Evolutionary conservation across 345 rosid species (phyloP), one percentile per base, ranked within the genome.

Genomic region (Chamaenerion angustifolium): DNA sequence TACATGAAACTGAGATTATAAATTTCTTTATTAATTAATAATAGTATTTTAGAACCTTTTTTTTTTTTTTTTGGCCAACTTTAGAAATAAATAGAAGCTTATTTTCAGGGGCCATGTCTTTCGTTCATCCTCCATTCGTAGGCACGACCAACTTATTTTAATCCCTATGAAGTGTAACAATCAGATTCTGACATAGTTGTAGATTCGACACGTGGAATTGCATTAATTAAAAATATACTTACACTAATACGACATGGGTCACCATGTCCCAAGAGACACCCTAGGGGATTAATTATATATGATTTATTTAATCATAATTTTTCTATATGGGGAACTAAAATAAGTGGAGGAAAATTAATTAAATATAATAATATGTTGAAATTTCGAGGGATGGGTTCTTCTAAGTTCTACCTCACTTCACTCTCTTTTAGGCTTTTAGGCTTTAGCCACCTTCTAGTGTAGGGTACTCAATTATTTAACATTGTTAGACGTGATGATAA

Each of bases 101-200:
- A 72, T 66, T 68, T 70, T 61, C 68, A 67, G 70, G 74, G 73
- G 44, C 74, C 37, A 31, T 31, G 37, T 5, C 5, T 23, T 23
- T 23, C 27, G 2, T 23, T 23, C 27, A 2, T 23, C 37, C 37
- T 31, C 37, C 74, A 73, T 67, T 66, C 73, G 69, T 68, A 68
- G 67, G 68, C 75, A 72, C 77, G 75, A 70, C 76, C 72, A 46
- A 1, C 6, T 31, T 31, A 31, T 31, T 31, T 5, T 31, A 21
- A 21, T 21, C 25, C 25, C 25, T 21, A 21, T 21, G n/a, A 49
- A 15, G 12, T 2, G 43, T 18, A 1, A 3, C 45, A 43, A 49
- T 56, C 5, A 15, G 50, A 63, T 60, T 48, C 45, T 27, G 41
- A 11, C 44, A 4, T 10, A 1, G 23, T 10, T 8, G 21, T 13